Conservation (phyloP, 2,329 filamentous ascomycete genomes). For the Beauveria scarabaeidicola region DNA sequence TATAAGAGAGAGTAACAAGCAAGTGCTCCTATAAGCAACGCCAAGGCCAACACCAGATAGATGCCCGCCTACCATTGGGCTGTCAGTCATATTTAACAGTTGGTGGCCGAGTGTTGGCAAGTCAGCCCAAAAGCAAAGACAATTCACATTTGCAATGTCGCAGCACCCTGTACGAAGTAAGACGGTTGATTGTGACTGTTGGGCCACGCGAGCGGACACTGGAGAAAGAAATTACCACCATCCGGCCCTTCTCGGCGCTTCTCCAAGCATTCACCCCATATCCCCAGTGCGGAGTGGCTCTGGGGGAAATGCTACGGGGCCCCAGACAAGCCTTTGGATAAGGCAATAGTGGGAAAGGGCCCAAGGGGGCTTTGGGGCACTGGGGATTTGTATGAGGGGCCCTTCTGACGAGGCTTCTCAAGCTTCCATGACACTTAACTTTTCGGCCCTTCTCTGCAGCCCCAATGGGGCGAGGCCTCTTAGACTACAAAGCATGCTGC, state of each 20-base stretch:
- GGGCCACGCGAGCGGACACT: not conserved
- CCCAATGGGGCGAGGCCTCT: slow-evolving; percentile 1
- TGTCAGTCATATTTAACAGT: no score
- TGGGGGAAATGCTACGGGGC: not conserved
- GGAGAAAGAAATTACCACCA: not conserved
- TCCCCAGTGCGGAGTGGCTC: slow-evolving; percentile 8
- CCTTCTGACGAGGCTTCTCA: not conserved
- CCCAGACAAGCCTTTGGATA: not conserved
- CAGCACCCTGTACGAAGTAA: no score
- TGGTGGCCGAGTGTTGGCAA: no score
- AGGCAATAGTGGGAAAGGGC: not conserved
- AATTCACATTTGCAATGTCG: no score
- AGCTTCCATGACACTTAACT: not conserved
- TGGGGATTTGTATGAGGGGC: no score
- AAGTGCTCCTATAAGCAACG: not conserved
- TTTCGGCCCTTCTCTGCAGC: slow-evolving; percentile 10
- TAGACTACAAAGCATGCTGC: not conserved
- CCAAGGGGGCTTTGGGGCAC: not conserved
- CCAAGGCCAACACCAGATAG: not conserved
- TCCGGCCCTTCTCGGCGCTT: slow-evolving; percentile 12
- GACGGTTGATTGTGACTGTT: not conserved
- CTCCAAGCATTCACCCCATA: not conserved
- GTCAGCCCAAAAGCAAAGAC: no score
- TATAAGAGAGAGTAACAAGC: not conserved
- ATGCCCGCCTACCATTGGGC: no score